Conservation (phyloP, 345 rosid genomes). For the Brassica napus region DNA sequence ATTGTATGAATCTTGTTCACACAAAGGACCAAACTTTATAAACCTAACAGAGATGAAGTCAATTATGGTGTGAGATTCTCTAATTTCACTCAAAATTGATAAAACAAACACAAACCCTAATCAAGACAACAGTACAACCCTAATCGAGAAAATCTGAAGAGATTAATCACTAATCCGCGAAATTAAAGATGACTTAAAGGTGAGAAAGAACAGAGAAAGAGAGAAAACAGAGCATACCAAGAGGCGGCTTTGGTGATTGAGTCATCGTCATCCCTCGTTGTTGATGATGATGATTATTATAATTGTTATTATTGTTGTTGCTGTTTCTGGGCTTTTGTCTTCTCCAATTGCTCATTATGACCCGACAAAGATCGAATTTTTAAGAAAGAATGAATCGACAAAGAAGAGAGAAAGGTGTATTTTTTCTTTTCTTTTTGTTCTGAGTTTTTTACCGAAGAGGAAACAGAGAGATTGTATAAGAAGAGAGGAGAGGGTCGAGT, state of each 20-base stretch:
- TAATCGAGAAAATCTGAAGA: not conserved
- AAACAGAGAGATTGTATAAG: slow-evolving; percentile 4
- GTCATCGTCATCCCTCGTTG: slow-evolving; percentile 31
- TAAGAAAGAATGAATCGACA: slow-evolving; percentile 13
- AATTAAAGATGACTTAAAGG: not conserved
- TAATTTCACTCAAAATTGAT: not conserved
- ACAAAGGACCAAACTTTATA: not conserved
- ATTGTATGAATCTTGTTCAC: not conserved
- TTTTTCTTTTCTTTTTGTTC: not conserved
- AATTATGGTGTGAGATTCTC: not conserved
- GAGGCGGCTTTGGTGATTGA: slow-evolving; percentile 46
- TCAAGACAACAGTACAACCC: not conserved
- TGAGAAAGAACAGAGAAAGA: slow-evolving; percentile 2
- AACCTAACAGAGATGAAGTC: slow-evolving; percentile 9
- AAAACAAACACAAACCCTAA: slow-evolving; percentile 23
- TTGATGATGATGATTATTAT: slow-evolving; percentile 30
- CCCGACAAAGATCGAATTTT: slow-evolving; percentile 23
- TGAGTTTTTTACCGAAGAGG: not conserved
- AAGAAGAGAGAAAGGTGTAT: slow-evolving; percentile 20
- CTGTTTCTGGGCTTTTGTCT: slow-evolving; percentile 40
- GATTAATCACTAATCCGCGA: not conserved
- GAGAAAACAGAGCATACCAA: slow-evolving; percentile 25
- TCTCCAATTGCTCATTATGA: slow-evolving; percentile 45
- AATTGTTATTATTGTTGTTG: not conserved
- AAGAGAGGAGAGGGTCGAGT: not conserved